These are phyloP conservation scores for Leccinum variicolor DNA, from an alignment of 768 basidiomycete genomes.

Conservation along the genomic window DNA sequence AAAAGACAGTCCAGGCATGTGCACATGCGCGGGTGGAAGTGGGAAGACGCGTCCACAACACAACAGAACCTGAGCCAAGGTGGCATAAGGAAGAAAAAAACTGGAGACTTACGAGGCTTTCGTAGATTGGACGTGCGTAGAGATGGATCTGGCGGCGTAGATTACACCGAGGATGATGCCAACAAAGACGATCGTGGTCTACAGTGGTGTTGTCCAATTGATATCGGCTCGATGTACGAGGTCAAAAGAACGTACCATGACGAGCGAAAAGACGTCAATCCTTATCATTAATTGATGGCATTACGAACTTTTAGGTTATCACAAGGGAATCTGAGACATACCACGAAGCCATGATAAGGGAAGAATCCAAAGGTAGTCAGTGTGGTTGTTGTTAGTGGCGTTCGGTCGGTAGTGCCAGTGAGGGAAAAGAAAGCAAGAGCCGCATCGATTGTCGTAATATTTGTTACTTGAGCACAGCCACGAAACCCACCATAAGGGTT, in stretches of 20 bases:
- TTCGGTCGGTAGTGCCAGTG: background rate
- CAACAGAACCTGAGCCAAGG: background rate
- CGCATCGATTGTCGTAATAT: no score
- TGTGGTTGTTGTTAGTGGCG: no score
- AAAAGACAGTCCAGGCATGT: background rate
- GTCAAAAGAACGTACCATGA: slow-evolving; percentile 3
- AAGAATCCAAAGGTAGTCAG: no score
- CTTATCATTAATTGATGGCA: background rate
- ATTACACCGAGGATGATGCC: slow-evolving; percentile 45
- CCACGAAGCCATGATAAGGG: slow-evolving; percentile 16
- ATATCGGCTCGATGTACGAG: background rate
- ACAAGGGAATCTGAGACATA: background rate
- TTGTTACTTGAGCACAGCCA: background rate
- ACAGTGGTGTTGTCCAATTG: background rate
- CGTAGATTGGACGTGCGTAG: slow-evolving; percentile 43
- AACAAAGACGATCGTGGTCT: slow-evolving; percentile 50
- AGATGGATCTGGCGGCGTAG: slow-evolving; percentile 36
- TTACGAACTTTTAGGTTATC: background rate
- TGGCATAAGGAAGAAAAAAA: background rate
- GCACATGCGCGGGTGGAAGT: background rate
- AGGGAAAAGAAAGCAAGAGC: background rate
- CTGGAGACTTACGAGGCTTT: slow-evolving; percentile 51
- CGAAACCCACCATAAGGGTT: background rate
- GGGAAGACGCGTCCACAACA: background rate
- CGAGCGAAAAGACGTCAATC: slow-evolving; percentile 19